These are phyloP conservation scores for Prunus persica DNA, from an alignment of 306 rosid species.

Conservation along the genomic window Prunus_persica_NCBIv2 NC_034009.1:36069501-36070000, in stretches of 20 bases:
- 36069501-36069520: background rate
- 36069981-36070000: background rate
- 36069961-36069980: background rate
- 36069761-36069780: background rate
- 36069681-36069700: conserved; percentile 43
- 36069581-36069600: background rate
- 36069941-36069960: conserved; percentile 1
- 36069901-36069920: background rate
- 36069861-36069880: too few species aligned
- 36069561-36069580: background rate
- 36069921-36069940: background rate
- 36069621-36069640: conserved; percentile 40
- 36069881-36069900: background rate
- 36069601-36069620: background rate
- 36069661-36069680: conserved; percentile 30
- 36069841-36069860: too few species aligned
- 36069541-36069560: background rate
- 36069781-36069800: background rate
- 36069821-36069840: background rate
- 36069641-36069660: conserved; percentile 29
- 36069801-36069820: background rate
- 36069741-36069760: background rate
- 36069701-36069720: background rate
- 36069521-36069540: background rate
- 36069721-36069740: background rate